Evolutionary conservation across 2,329 filamentous ascomycete species (phyloP).

Genomic region (Fusarium palustre): DNA sequence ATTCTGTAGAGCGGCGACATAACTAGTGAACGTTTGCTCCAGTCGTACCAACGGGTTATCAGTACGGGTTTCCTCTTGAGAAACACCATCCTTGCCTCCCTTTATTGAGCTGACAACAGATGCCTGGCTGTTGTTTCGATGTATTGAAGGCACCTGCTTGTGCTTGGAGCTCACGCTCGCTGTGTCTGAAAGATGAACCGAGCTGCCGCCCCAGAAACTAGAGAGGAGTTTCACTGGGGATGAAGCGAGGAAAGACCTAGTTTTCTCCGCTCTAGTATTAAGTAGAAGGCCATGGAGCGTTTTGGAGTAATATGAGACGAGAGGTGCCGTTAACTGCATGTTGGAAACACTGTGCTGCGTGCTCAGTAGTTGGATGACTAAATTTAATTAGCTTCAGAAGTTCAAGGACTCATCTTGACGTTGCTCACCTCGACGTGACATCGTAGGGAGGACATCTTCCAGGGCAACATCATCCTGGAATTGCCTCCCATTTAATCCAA

Average conservation of each 20-base stretch:
- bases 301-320: slow-evolving; percentile 83
- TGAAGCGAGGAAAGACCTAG: slow-evolving; percentile 77
- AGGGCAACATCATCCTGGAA: slow-evolving; percentile 79
- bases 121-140: slow-evolving; percentile 60
- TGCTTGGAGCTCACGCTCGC: slow-evolving; percentile 53
- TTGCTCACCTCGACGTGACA: slow-evolving; percentile 77
- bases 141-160: slow-evolving; percentile 56
- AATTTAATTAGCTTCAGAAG: slow-evolving; percentile 49
- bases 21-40: slow-evolving; percentile 87
- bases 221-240: slow-evolving; percentile 93
- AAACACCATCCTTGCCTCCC: slow-evolving; percentile 57
- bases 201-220: slow-evolving; percentile 76
- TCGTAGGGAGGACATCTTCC: slow-evolving; percentile 78
- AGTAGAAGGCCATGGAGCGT: slow-evolving; percentile 77
- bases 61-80: slow-evolving; percentile 63
- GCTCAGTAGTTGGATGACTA: slow-evolving; percentile 79
- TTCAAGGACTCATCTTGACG: neutral
- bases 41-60: slow-evolving; percentile 77
- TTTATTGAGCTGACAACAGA: slow-evolving; percentile 66
- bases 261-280: slow-evolving; percentile 71
- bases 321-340: slow-evolving; percentile 69
- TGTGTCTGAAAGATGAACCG: slow-evolving; percentile 55
- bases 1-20: slow-evolving; percentile 83
- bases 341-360: slow-evolving; percentile 77
- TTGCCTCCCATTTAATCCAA: slow-evolving; percentile 76